phyloP scores from a whole-genome alignment of 2,329 filamentous ascomycete genomes.

The Simplicillium aogashimaense region DNA sequence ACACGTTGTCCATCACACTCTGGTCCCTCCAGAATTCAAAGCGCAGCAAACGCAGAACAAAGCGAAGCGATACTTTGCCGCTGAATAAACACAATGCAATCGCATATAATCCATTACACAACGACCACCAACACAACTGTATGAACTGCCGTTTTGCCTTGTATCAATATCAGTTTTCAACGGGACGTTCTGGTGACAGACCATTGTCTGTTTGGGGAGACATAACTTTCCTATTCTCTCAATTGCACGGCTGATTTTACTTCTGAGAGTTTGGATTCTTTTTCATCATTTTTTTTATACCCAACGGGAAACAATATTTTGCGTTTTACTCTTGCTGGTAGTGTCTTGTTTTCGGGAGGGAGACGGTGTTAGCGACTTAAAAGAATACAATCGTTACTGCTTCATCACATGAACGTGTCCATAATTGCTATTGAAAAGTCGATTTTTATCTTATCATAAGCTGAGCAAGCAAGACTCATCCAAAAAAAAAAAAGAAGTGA shows the following conservation, averaged over 20 bases:
- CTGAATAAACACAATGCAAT: slow-evolving; percentile 33
- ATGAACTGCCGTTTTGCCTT: slow-evolving; percentile 7
- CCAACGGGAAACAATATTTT: neutral
- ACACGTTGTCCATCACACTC: slow-evolving; percentile 87
- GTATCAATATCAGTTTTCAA: neutral
- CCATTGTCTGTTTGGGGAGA: too few species aligned
- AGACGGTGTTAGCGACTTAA: too few species aligned
- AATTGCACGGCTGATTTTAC: neutral
- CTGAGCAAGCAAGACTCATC: too few species aligned
- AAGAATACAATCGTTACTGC: too few species aligned
- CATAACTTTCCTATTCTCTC: too few species aligned
- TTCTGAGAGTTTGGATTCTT: neutral
- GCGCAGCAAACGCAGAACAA: slow-evolving; percentile 56
- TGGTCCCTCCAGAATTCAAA: slow-evolving; percentile 58
- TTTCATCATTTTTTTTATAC: neutral
- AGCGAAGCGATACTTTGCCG: slow-evolving; percentile 63
- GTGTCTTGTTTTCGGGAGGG: too few species aligned
- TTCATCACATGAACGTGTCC: too few species aligned
- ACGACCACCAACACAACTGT: neutral
- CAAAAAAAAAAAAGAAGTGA: too few species aligned
- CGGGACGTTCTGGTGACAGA: too few species aligned
- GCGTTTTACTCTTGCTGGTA: too few species aligned
- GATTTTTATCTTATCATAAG: too few species aligned
- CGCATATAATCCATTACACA: neutral
- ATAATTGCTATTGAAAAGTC: too few species aligned